Evolutionary conservation across 805 yeast species (phyloP).

Genomic region (Ogataea dorogensis): DNA sequence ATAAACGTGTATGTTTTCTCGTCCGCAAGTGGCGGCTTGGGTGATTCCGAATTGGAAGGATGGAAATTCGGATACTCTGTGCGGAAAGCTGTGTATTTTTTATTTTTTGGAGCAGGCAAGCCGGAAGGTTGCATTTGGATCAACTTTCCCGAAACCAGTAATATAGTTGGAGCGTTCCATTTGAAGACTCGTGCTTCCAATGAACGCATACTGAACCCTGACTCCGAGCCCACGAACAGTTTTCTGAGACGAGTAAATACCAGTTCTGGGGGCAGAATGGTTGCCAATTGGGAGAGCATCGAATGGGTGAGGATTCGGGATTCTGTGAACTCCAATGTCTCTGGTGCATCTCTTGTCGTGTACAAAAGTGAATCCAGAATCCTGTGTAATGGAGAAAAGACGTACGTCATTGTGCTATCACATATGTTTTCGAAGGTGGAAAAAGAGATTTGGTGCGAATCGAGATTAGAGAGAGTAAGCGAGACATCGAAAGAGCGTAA

Average conservation of each 20-base stretch:
- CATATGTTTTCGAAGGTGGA: conserved; percentile 33
- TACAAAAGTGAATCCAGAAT: conserved; percentile 43
- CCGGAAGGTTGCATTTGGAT: conserved; percentile 27
- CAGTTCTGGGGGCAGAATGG: conserved; percentile 38
- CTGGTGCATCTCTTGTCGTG: conserved; percentile 10
- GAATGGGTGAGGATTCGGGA: conserved; percentile 42
- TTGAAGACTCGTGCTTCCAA: conserved; percentile 80
- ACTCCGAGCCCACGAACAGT: conserved; percentile 68
- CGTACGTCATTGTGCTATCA: conserved; percentile 38
- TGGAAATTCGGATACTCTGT: conserved; percentile 46
- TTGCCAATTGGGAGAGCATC: conserved; percentile 37
- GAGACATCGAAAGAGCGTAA: conserved; percentile 48
- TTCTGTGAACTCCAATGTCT: conserved; percentile 12
- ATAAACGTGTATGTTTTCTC: conserved; percentile 50
- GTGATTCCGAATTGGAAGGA: conserved; percentile 17
- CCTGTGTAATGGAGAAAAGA: conserved; percentile 45
- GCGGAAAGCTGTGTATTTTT: conserved; percentile 51
- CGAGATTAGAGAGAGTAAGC: conserved; percentile 29
- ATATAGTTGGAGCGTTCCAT: conserved; percentile 85
- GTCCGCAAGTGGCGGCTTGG: conserved; percentile 25
- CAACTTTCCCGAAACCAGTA: conserved; percentile 66
- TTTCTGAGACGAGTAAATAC: conserved; percentile 50
- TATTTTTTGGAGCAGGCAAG: conserved; percentile 36
- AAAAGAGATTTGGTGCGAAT: conserved; percentile 24
- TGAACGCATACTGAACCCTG: conserved; percentile 87